Evolutionary conservation across 352 stramenopile species (phyloP).

Genomic region (Globisporangium megalacanthum): DNA sequence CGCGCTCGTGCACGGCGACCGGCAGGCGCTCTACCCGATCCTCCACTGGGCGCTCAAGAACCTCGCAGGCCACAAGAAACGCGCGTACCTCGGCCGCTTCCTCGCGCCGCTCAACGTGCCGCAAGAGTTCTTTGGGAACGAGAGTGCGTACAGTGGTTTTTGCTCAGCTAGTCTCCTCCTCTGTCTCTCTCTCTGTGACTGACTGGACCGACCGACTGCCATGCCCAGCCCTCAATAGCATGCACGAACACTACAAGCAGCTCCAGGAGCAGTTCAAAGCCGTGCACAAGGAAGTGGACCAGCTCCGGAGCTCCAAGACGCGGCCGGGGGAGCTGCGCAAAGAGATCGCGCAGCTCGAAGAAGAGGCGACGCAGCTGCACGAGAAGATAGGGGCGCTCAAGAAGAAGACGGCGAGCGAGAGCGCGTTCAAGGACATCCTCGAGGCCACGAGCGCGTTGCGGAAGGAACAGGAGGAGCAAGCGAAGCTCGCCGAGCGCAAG

Average conservation of each 20-base stretch:
- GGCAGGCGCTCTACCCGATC: conserved; percentile 86
- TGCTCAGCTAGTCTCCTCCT: neutral
- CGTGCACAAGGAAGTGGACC: conserved; percentile 88
- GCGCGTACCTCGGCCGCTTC: conserved; percentile 91
- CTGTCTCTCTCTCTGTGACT: neutral
- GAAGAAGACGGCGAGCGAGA: conserved; percentile 78
- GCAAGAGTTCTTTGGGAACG: conserved; percentile 90
- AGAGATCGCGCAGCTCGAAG: conserved; percentile 90
- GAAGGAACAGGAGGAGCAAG: conserved; percentile 93
- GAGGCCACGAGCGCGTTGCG: conserved; percentile 88
- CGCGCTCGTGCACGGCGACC: conserved; percentile 75
- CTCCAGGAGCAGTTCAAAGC: conserved; percentile 92
- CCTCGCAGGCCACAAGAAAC: conserved; percentile 87
- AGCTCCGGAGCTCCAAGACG: conserved; percentile 72
- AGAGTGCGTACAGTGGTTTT: conserved; percentile 30
- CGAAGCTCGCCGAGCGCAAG: conserved; percentile 86
- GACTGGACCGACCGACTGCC: neutral
- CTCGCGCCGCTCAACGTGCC: conserved; percentile 91
- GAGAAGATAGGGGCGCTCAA: conserved; percentile 90
- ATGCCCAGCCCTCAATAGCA: conserved; percentile 43
- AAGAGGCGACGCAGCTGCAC: conserved; percentile 86
- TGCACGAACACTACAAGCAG: conserved; percentile 90
- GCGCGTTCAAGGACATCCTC: conserved; percentile 87
- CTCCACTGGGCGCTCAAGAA: conserved; percentile 91
- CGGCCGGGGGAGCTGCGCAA: conserved; percentile 78